These are phyloP conservation scores for Trifolium repens DNA, from an alignment of 306 rosid species.

Conservation along the genomic window DNA sequence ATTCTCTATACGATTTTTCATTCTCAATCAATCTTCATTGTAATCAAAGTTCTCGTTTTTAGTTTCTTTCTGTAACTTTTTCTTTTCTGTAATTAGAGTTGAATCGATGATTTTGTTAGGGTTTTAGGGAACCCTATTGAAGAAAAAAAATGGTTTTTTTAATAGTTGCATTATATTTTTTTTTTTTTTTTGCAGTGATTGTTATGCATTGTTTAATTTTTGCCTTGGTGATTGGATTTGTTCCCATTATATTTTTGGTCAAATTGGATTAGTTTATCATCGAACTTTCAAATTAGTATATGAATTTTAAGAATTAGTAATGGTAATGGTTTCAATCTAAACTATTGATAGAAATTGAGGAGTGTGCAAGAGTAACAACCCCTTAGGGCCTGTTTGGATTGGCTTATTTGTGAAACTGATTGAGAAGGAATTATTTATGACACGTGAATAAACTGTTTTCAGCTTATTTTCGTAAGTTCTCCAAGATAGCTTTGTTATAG, in stretches of 20 bases:
- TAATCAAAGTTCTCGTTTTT: slow-evolving; percentile 11
- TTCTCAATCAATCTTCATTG: not conserved
- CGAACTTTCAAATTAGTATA: no score
- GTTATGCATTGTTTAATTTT: not conserved
- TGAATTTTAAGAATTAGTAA: no score
- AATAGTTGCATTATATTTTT: not conserved
- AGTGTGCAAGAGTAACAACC: no score
- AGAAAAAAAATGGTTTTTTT: not conserved
- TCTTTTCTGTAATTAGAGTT: not conserved
- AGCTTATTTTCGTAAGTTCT: no score
- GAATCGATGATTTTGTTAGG: not conserved
- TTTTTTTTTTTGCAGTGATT: not conserved
- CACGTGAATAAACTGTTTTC: no score
- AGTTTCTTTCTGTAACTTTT: not conserved
- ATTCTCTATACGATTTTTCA: not conserved
- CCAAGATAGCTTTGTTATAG: no score
- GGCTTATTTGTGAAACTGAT: not conserved
- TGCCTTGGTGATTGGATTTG: not conserved
- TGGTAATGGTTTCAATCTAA: not conserved
- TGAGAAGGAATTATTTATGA: no score
- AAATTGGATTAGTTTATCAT: no score
- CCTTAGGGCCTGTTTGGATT: not conserved
- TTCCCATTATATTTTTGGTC: not conserved
- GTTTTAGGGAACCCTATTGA: not conserved
- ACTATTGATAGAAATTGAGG: no score